These are phyloP conservation scores for Dictyostelium discoideum DNA, from an alignment of 78 protist species.

Conservation along the genomic window dicty_2.7 NC_007091.3:1220001-1220500, in stretches of 20 bases:
- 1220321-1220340: constrained; percentile 52
- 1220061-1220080: constrained; percentile 76
- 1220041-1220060: constrained; percentile 66
- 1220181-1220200: constrained; percentile 21
- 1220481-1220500: constrained; percentile 48
- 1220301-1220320: constrained; percentile 42
- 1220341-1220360: constrained; percentile 70
- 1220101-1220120: constrained; percentile 68
- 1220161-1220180: constrained; percentile 74
- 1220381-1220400: constrained; percentile 32
- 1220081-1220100: constrained; percentile 74
- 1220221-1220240: constrained; percentile 55
- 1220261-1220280: constrained; percentile 74
- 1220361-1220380: constrained; percentile 46
- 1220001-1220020: constrained; percentile 23
- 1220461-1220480: not conserved
- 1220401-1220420: constrained; percentile 42
- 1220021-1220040: constrained; percentile 28
- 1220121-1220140: constrained; percentile 60
- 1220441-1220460: constrained; percentile 49
- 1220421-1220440: constrained; percentile 45
- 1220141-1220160: constrained; percentile 53
- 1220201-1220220: constrained; percentile 57
- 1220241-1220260: constrained; percentile 53
- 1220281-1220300: constrained; percentile 50